Conservation (phyloP, 805 yeast species). For the Candida tallmaniae region DNA sequence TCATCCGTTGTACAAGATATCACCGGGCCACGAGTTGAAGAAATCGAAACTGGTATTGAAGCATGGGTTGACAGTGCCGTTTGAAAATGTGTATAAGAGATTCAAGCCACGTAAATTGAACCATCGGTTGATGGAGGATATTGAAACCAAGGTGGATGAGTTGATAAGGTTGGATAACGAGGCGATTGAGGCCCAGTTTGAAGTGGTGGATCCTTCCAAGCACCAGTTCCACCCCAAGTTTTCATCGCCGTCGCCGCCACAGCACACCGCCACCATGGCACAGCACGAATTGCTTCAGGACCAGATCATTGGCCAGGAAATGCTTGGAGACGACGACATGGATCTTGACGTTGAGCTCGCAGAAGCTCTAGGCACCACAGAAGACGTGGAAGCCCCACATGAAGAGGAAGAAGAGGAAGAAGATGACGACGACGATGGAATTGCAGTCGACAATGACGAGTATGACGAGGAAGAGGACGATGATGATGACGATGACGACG, state of each 20-base stretch:
- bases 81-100: constrained; percentile 62
- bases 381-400: constrained; percentile 21
- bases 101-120: constrained; percentile 69
- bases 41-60: constrained; percentile 48
- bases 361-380: constrained; percentile 46
- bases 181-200: constrained; percentile 77
- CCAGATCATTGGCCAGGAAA: constrained; percentile 2
- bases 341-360: constrained; percentile 53
- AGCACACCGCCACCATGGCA: constrained; percentile 29
- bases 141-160: constrained; percentile 76
- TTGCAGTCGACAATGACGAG: constrained; percentile 44
- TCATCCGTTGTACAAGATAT: constrained; percentile 37
- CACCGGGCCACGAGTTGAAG: constrained; percentile 34
- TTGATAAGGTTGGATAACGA: constrained; percentile 71
- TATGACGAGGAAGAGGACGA: constrained; percentile 55
- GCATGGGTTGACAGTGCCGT: constrained; percentile 85
- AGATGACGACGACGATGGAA: constrained; percentile 39
- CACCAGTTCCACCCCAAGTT: constrained; percentile 23
- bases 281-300: constrained; percentile 6
- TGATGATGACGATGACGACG: constrained; percentile 50
- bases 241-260: constrained; percentile 25
- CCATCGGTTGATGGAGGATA: constrained; percentile 66
- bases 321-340: constrained; percentile 25
- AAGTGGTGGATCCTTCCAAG: constrained; percentile 56
- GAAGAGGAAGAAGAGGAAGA: constrained; percentile 29